These are phyloP conservation scores for Cutaneotrichosporon daszewskae DNA, from an alignment of 1,284 basidiomycete species.

Conservation along the genomic window DNA sequence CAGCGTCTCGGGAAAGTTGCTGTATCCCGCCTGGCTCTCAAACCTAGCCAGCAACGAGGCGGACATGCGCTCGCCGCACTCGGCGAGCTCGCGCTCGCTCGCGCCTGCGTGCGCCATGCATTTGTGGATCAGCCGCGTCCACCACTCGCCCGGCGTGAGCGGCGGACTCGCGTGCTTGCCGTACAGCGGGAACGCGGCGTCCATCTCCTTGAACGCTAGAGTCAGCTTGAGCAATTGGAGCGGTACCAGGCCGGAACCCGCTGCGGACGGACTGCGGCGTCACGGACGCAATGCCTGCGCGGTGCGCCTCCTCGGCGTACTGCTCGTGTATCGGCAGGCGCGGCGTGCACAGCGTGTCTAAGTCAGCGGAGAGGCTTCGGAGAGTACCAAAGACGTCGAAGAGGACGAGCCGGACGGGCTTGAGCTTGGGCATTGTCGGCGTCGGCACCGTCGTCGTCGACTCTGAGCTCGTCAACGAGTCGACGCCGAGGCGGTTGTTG, in stretches of 20 bases:
- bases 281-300: constrained; percentile 32
- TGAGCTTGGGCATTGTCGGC: not conserved
- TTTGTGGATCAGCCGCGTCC: constrained; percentile 38
- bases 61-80: constrained; percentile 20
- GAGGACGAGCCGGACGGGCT: constrained; percentile 41
- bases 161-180: constrained; percentile 38
- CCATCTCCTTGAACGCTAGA: constrained; percentile 40
- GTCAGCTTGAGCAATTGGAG: not conserved
- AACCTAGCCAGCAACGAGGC: constrained; percentile 36
- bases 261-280: constrained; percentile 31
- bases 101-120: constrained; percentile 41
- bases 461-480: no score
- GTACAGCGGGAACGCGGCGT: constrained; percentile 32
- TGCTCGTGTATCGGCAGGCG: constrained; percentile 43
- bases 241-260: constrained; percentile 41
- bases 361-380: not conserved
- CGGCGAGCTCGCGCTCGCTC: constrained; percentile 19
- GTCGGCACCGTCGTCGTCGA: not conserved
- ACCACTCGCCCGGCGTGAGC: constrained; percentile 42
- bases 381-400: constrained; percentile 46
- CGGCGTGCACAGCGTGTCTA: constrained; percentile 47
- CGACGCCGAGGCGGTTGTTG: no score
- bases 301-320: constrained; percentile 44
- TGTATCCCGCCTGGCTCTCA: constrained; percentile 43
- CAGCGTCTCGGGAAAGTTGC: constrained; percentile 41